Evolutionary conservation across 2,329 filamentous ascomycete genomes (phyloP).

Genomic region (Fusarium lyarnte): DNA sequence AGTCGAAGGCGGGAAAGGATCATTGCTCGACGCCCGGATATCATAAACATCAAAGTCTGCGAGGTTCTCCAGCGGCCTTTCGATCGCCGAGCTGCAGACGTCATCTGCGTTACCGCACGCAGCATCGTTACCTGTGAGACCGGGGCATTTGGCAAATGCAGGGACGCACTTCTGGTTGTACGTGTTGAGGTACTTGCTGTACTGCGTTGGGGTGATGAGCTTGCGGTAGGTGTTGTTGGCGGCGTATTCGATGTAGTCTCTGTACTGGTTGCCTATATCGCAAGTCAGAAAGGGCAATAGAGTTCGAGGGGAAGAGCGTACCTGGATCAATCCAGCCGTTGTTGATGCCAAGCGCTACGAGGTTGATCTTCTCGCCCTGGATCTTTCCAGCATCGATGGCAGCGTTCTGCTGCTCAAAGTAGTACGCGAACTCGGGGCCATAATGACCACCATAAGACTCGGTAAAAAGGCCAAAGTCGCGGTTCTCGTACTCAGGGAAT

Average conservation of each 20-base stretch:
- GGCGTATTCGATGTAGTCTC: slow-evolving; percentile 45
- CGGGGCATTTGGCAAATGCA: slow-evolving; percentile 38
- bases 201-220: slow-evolving; percentile 33
- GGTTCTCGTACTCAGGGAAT: slow-evolving; percentile 69
- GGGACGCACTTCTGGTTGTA: slow-evolving; percentile 42
- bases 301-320: neutral
- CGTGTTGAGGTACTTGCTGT: slow-evolving; percentile 39
- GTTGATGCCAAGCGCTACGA: slow-evolving; percentile 64
- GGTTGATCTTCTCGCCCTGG: slow-evolving; percentile 54
- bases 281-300: neutral
- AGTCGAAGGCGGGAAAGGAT: slow-evolving; percentile 28
- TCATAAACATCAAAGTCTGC: slow-evolving; percentile 58
- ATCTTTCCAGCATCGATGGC: slow-evolving; percentile 56
- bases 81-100: slow-evolving; percentile 33
- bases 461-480: slow-evolving; percentile 64
- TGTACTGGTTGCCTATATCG: slow-evolving; percentile 35
- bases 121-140: slow-evolving; percentile 23
- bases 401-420: slow-evolving; percentile 65
- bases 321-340: slow-evolving; percentile 64
- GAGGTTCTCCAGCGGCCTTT: slow-evolving; percentile 23
- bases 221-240: slow-evolving; percentile 47
- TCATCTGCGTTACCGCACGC: slow-evolving; percentile 42
- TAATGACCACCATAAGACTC: slow-evolving; percentile 67
- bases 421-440: slow-evolving; percentile 63
- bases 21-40: slow-evolving; percentile 46